A percentile compares a stretch with the other conserved stretches of the same genome.
Conservation (phyloP, 2,329 filamentous ascomycete species). For the Hirsutella thompsonii region DNA sequence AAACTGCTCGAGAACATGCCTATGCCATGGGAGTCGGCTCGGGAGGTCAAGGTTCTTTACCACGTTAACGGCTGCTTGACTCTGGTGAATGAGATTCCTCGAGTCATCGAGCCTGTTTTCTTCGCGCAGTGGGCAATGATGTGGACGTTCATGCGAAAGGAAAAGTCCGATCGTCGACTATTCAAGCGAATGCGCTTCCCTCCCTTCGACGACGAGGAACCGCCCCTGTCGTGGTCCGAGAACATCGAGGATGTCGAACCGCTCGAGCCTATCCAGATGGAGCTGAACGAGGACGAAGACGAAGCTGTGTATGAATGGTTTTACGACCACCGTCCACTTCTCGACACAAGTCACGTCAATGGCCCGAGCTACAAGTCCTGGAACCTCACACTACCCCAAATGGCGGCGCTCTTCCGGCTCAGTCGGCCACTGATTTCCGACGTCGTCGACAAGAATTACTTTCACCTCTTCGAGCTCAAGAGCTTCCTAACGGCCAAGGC, state of each 20-base stretch:
- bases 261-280: slow-evolving; percentile 95
- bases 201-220: slow-evolving; percentile 96
- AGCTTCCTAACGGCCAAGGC: slow-evolving; percentile 95
- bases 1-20: slow-evolving; percentile 99
- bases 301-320: slow-evolving; percentile 91
- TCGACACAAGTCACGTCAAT: slow-evolving; percentile 89
- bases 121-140: slow-evolving; percentile 99
- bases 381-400: slow-evolving; percentile 87
- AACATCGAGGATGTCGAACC: slow-evolving; percentile 99
- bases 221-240: slow-evolving; percentile 93
- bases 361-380: slow-evolving; percentile 93
- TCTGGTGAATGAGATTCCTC: slow-evolving; percentile 87
- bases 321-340: slow-evolving; percentile 82
- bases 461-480: slow-evolving; percentile 90
- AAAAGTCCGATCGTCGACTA: slow-evolving; percentile 88
- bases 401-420: slow-evolving; percentile 87
- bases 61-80: slow-evolving; percentile 97
- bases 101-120: slow-evolving; percentile 95
- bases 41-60: slow-evolving; percentile 95
- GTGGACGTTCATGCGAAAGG: slow-evolving; percentile 97
- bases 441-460: slow-evolving; percentile 92
- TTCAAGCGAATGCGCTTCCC: slow-evolving; percentile 99
- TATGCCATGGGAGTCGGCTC: slow-evolving; percentile 96
- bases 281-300: slow-evolving; percentile 89
- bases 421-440: slow-evolving; percentile 87